Base-by-base conservation (phyloP, 345 rosid species). In the Eucalyptus curtisii region DNA sequence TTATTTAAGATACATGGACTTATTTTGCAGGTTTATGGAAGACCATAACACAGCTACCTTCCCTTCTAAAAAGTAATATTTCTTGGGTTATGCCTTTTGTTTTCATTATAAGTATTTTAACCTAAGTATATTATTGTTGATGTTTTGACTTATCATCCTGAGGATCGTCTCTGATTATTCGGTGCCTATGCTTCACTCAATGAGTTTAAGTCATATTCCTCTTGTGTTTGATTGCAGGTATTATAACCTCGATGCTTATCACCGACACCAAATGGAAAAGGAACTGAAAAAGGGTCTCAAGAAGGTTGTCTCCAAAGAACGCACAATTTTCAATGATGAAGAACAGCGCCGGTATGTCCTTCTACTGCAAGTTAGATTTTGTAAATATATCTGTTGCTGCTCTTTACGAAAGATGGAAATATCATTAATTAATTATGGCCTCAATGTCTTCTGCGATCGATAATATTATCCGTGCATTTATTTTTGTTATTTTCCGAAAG, bases 11-110 rank as follows among this genome's bases (percentile, higher is more conserved):
- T 10, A 76, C 86, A 82, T 87, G 49, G 42, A 76, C 59, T 85
- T 27, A 40, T 86, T 48, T 86, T 90, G 40, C 95, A 98, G 99
- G 91, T 98, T 95, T 88, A 98, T 98, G 99, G 99, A 98, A 90
- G 99, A 98, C 90, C 98, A 98, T 89, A 97, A 98, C 88, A 98
- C 99, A 15, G 99, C 98, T 87, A 97, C 99, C 48, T 97, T 98
- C 90, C 95, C 99, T 80, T 98, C 99, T 88, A 96, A 96, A 91
- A 97, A 97, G 99, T 97, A 94, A 95, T 95, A 47, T 48, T 90
- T 42, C 92, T 85, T 88, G 82, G 24, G 30, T 52, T 85, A 20
- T 31, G 17, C n/a, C 30, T 89, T 87, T 91, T 86, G 25, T 89
- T 87, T 45, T 45, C 33, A 81, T 45, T 86, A 11, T 33, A 33